phyloP scores from a whole-genome alignment of 768 basidiomycete species.

The Serendipita sp. region DNA sequence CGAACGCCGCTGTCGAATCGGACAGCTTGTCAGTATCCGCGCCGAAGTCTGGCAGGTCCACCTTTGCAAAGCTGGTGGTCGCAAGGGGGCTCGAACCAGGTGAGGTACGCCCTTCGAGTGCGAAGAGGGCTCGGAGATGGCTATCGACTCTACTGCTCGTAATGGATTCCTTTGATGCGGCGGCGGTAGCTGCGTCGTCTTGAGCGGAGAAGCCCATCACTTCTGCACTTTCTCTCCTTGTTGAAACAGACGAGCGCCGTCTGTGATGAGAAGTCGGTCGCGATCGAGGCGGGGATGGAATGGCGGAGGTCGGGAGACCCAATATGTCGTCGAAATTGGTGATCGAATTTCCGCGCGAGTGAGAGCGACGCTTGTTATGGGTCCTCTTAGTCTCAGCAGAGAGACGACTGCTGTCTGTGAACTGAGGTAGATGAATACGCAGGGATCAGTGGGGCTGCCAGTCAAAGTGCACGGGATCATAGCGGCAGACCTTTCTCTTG shows the following conservation, averaged over 20 bases:
- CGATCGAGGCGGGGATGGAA: slow-evolving; percentile 5
- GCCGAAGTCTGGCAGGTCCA: slow-evolving; percentile 58
- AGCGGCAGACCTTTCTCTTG: background rate
- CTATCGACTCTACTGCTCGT: slow-evolving; percentile 62
- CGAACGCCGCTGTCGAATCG: slow-evolving; percentile 3
- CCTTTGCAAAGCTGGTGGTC: slow-evolving; percentile 28
- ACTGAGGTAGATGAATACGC: background rate
- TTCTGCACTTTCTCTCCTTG: slow-evolving; percentile 77
- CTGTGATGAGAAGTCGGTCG: slow-evolving; percentile 56
- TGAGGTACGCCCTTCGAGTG: slow-evolving; percentile 64
- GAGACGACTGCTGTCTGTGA: background rate
- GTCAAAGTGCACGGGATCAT: background rate
- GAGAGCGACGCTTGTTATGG: background rate
- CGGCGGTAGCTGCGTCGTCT: slow-evolving; percentile 20
- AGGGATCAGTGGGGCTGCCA: background rate
- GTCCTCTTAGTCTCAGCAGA: background rate
- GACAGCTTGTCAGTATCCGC: slow-evolving; percentile 27
- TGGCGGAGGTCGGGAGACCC: background rate
- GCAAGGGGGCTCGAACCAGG: slow-evolving; percentile 28
- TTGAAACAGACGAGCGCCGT: slow-evolving; percentile 77
- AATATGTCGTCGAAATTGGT: slow-evolving; percentile 1
- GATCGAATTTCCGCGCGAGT: slow-evolving; percentile 4
- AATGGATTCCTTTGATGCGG: slow-evolving; percentile 44
- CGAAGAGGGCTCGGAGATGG: slow-evolving; percentile 67
- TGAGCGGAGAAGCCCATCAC: slow-evolving; percentile 59